These are phyloP conservation scores for Trichoderma sp. DNA, from an alignment of 2,329 filamentous ascomycete genomes.

Conservation along the genomic window DNA sequence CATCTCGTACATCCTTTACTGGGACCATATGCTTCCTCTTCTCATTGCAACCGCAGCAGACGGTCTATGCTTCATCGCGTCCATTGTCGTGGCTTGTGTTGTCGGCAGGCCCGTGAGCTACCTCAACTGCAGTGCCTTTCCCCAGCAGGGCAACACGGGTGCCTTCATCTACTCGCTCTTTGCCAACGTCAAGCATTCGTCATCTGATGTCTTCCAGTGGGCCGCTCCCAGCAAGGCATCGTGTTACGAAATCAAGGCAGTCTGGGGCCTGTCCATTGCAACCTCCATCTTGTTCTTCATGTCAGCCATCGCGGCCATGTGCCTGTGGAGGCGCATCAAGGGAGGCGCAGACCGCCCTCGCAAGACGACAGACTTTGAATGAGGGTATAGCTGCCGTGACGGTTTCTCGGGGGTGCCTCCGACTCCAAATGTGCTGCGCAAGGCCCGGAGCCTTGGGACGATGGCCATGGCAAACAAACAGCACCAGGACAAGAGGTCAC, in stretches of 20 bases:
- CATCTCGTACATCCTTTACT: constrained; percentile 81
- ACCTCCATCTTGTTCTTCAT: constrained; percentile 73
- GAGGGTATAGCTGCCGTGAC: constrained; percentile 55
- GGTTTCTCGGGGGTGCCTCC: constrained; percentile 34
- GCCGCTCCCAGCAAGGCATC: constrained; percentile 60
- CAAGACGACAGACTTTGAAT: constrained; percentile 53
- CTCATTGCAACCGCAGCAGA: constrained; percentile 71
- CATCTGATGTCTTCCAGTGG: constrained; percentile 46
- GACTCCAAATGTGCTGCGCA: constrained; percentile 33
- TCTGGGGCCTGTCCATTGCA: constrained; percentile 84
- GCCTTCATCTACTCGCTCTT: constrained; percentile 51
- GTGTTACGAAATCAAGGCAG: constrained; percentile 82
- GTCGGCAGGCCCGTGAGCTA: constrained; percentile 81
- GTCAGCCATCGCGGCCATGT: constrained; percentile 60
- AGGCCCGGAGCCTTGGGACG: constrained; percentile 45
- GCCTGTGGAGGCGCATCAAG: constrained; percentile 66
- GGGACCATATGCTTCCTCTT: constrained; percentile 75
- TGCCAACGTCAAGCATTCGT: constrained; percentile 42
- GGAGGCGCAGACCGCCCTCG: constrained; percentile 39
- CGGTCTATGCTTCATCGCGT: constrained; percentile 70
- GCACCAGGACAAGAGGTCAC: constrained; percentile 36
- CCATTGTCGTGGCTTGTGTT: constrained; percentile 75
- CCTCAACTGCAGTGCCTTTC: constrained; percentile 67
- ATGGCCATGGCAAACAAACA: constrained; percentile 40
- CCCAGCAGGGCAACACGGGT: constrained; percentile 47